Conservation (phyloP, 192 early-diverging fungal genomes). For the Coemansia sp. region DNA sequence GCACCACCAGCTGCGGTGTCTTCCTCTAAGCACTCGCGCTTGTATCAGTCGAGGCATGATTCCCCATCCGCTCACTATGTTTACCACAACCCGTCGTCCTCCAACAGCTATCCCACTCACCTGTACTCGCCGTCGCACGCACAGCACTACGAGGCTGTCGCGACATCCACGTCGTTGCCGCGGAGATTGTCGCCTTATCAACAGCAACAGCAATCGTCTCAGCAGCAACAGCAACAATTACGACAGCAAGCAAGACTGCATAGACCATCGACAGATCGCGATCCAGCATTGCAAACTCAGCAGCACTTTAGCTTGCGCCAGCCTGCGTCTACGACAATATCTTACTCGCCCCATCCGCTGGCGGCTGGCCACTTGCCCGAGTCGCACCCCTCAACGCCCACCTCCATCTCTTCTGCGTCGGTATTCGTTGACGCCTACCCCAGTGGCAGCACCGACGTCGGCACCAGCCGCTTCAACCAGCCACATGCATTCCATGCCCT, state of each 20-base stretch:
- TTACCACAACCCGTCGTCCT: background rate
- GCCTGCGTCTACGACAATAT: background rate
- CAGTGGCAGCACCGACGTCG: background rate
- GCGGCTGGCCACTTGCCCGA: slow-evolving; percentile 8
- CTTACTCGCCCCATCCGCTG: slow-evolving; percentile 2
- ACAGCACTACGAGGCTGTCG: background rate
- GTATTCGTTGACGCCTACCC: background rate
- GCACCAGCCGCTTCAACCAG: background rate
- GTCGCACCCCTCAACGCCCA: background rate
- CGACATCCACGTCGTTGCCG: background rate
- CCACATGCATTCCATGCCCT: background rate
- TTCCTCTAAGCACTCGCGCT: background rate
- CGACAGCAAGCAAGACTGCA: background rate
- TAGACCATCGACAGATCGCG: background rate
- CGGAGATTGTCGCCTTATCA: background rate
- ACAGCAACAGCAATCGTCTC: background rate
- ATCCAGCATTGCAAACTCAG: background rate
- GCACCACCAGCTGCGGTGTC: background rate
- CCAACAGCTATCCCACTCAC: background rate
- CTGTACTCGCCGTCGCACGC: background rate
- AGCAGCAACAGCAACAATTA: background rate
- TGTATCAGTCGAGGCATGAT: background rate
- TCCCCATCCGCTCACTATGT: background rate
- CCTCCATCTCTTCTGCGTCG: background rate
- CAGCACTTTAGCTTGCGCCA: background rate